A percentile compares a stretch with the other conserved stretches of the same genome.
Conservation (phyloP, 345 rosid species). For the Syzygium oleosum region DNA sequence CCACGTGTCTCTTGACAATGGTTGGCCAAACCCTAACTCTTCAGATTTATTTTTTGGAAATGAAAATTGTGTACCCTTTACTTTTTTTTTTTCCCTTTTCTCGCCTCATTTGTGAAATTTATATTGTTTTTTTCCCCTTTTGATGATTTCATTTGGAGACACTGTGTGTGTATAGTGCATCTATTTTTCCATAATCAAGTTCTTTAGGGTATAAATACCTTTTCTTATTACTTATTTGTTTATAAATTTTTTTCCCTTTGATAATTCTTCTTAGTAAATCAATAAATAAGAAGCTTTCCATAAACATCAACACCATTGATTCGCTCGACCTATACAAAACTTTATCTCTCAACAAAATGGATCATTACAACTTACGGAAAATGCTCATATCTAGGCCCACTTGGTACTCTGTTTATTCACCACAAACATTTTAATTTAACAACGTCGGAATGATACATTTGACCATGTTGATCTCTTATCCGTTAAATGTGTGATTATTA, state of each 20-base stretch:
- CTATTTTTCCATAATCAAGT: not conserved
- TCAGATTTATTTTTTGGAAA: not conserved
- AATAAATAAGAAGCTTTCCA: not conserved
- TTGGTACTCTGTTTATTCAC: not conserved
- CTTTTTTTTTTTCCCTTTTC: not conserved
- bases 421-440: not conserved
- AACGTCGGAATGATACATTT: not conserved
- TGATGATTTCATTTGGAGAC: not conserved
- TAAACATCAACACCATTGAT: not conserved
- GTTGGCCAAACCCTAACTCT: not conserved
- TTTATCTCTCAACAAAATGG: not conserved
- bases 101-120: not conserved
- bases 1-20: not conserved
- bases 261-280: not conserved
- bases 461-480: accelerated
- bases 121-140: not conserved
- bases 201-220: not conserved
- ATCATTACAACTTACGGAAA: not conserved
- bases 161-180: not conserved
- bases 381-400: not conserved
- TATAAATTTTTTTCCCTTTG: not conserved
- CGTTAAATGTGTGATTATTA: not conserved
- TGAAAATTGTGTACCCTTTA: not conserved
- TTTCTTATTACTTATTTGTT: not conserved
- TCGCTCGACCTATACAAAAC: not conserved